Base-by-base conservation (phyloP, 2,329 filamentous ascomycete species). In the Trichoderma simmonsii region DNA sequence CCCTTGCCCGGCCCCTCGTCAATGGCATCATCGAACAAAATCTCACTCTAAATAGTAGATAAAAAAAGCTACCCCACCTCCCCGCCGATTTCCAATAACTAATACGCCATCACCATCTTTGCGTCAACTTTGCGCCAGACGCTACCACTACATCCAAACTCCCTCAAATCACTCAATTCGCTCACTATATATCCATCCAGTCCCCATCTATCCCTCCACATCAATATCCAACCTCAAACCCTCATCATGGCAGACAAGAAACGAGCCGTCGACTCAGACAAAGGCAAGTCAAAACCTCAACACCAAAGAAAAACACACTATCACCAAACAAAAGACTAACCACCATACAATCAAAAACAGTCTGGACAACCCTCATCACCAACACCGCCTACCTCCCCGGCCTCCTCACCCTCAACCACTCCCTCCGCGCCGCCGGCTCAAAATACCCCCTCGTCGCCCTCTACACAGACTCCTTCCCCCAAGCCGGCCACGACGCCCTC, bases 341-440 rank as follows among this genome's bases (percentile, higher is more conserved):
- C 24, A n/a, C 14, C 12, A 7, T 28, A 28, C 28, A 39, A 18
- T 3, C 5, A 18, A 36, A 36, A 36, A 30, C 80, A 93, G 93
- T 96, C 79, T 97, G 93, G 93, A 93, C 93, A 32, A 93, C 91
- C 12, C 87, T 97, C 75, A 94, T 97, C 79, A 97, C 94, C 73
- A 97, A 96, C 83, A 90, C 89, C 63, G 86, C 87, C 77, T 97
- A 97, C 82, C 90, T 97, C 73, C 87, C 92, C 6, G 94, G 94
- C 61, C 90, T 97, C 65, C 86, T 97, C 70, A 94, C 93, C 1
- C 91, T 97, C 73, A 88, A 94, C 79, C 89, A 92, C 82, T 93
- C 92, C 59, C 89, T 97, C 76, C 90, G 90, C 77, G 85, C 86
- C 75, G 83, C 86, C 71, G 81, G 84, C 24, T 91, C 92, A 15